A percentile compares a stretch with the other conserved stretches of the same genome.
These are phyloP conservation scores for Aureoboletus auriporus DNA, from an alignment of 768 basidiomycete species.

Conservation along the genomic window DNA sequence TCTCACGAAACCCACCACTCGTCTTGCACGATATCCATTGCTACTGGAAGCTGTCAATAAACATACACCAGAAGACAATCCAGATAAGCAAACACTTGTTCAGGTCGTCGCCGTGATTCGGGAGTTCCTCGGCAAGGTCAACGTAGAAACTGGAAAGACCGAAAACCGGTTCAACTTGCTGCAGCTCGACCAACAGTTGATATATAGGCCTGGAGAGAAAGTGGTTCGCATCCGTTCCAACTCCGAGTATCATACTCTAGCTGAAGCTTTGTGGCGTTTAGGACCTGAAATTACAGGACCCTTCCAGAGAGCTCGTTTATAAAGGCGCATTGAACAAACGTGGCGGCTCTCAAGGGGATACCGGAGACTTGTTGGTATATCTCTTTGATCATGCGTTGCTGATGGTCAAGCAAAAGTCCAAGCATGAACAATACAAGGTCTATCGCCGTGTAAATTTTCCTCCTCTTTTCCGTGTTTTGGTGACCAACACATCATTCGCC, in stretches of 20 bases:
- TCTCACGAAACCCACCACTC: slow-evolving; percentile 95
- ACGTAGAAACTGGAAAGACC: slow-evolving; percentile 89
- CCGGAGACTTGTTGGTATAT: slow-evolving; percentile 89
- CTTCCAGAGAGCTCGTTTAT: slow-evolving; percentile 86
- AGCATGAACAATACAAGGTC: slow-evolving; percentile 89
- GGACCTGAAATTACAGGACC: slow-evolving; percentile 84
- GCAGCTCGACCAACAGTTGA: slow-evolving; percentile 88
- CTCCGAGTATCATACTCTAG: not conserved
- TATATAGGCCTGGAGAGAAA: slow-evolving; percentile 86
- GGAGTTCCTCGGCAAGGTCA: slow-evolving; percentile 84
- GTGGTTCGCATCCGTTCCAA: slow-evolving; percentile 53
- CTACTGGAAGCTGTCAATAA: slow-evolving; percentile 89
- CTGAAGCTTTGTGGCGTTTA: slow-evolving; percentile 27
- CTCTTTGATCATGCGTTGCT: slow-evolving; percentile 95
- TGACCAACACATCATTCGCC: slow-evolving; percentile 2
- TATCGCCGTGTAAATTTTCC: slow-evolving; percentile 74
- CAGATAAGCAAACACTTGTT: slow-evolving; percentile 74
- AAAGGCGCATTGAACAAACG: slow-evolving; percentile 89
- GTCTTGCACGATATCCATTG: slow-evolving; percentile 94
- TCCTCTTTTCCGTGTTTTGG: slow-evolving; percentile 1
- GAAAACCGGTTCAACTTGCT: slow-evolving; percentile 95
- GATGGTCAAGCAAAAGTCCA: slow-evolving; percentile 93
- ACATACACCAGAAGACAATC: slow-evolving; percentile 85
- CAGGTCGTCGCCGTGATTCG: slow-evolving; percentile 75
- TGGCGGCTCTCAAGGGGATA: slow-evolving; percentile 63